Evolutionary conservation across 2,329 filamentous ascomycete species (phyloP).

Genomic region (Neofusicoccum laricinum): DNA sequence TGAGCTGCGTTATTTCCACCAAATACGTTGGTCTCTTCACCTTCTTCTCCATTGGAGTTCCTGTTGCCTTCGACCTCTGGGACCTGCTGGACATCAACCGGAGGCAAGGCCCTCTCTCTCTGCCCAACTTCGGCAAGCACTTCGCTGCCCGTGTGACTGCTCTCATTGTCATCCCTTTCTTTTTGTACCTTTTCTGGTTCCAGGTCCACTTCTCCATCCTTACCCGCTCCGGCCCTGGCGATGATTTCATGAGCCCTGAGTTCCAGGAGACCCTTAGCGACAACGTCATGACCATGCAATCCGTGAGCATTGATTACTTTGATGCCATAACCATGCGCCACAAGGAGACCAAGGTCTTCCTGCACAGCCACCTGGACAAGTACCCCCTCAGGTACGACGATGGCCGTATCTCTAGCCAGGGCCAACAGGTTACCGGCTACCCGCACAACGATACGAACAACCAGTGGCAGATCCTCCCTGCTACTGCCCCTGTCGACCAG

Average conservation of each 20-base stretch:
- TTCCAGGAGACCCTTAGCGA: conserved; percentile 97
- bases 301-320: conserved; percentile 83
- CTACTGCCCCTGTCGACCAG: conserved; percentile 49
- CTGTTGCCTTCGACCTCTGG: conserved; percentile 93
- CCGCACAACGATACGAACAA: conserved; percentile 99
- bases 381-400: conserved; percentile 97
- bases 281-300: conserved; percentile 86
- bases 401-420: conserved; percentile 91
- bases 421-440: conserved; percentile 97
- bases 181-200: conserved; percentile 99
- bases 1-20: conserved; percentile 97
- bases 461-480: conserved; percentile 88
- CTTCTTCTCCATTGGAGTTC: conserved; percentile 93
- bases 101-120: conserved; percentile 72
- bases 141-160: conserved; percentile 83
- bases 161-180: conserved; percentile 85
- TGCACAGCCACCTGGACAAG: conserved; percentile 85
- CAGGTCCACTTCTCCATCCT: conserved; percentile 97
- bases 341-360: conserved; percentile 95
- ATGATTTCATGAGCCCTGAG: conserved; percentile 98
- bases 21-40: conserved; percentile 98
- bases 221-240: conserved; percentile 82
- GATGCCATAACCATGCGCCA: conserved; percentile 84
- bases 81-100: conserved; percentile 87
- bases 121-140: conserved; percentile 82